Evolutionary conservation across 2,329 filamentous ascomycete species (phyloP).

Genomic region (Pseudocercospora pini-densiflorae): DNA sequence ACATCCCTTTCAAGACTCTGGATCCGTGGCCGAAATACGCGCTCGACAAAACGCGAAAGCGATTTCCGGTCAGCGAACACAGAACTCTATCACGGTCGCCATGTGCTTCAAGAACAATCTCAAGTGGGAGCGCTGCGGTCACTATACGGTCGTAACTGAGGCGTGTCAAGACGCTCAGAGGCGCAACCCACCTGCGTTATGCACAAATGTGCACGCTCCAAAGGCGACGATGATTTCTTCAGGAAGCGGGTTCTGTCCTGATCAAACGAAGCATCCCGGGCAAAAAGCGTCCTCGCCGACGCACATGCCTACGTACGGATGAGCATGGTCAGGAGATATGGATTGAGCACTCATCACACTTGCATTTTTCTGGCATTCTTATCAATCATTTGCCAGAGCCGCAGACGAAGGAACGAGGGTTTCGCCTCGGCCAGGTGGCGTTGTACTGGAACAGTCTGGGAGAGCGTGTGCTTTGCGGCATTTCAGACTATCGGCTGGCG

Average conservation of each 20-base stretch:
- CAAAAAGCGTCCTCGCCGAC: conserved; percentile 11
- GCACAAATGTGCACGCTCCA: conserved; percentile 28
- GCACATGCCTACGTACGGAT: conserved; percentile 20
- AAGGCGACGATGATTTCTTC: conserved; percentile 23
- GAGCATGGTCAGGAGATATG: background rate
- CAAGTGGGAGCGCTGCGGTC: conserved; percentile 29
- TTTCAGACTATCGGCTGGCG: background rate
- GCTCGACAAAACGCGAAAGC: background rate
- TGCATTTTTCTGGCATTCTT: background rate
- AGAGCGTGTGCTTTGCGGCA: background rate
- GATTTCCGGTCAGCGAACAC: background rate
- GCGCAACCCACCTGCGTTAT: conserved; percentile 23
- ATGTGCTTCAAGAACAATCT: conserved; percentile 27
- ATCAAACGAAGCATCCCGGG: conserved; percentile 22
- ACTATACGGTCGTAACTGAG: conserved; percentile 26
- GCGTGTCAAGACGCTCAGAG: conserved; percentile 22
- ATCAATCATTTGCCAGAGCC: background rate
- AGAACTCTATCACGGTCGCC: background rate
- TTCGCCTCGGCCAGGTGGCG: background rate
- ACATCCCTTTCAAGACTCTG: background rate
- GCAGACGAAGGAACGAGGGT: background rate
- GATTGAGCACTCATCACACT: background rate
- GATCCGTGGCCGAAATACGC: background rate
- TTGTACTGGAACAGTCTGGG: background rate
- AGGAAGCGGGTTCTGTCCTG: conserved; percentile 25